phyloP scores from a whole-genome alignment of 352 stramenopile genomes.

The Phytophthora colocasiae region DNA sequence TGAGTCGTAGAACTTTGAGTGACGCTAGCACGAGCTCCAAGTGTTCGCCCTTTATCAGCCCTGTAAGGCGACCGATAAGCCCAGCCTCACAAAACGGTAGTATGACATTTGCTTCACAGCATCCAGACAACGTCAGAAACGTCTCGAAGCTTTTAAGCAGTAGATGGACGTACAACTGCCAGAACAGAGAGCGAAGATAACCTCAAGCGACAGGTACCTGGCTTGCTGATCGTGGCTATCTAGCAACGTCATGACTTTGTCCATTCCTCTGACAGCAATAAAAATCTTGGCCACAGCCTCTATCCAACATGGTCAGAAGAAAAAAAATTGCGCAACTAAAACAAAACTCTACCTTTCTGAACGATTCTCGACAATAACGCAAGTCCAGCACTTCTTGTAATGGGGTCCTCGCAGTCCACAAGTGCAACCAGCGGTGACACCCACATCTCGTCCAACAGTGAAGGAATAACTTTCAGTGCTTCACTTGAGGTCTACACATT shows the following conservation, averaged over 20 bases:
- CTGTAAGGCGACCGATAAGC: slow-evolving; percentile 46
- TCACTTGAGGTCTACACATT: slow-evolving; percentile 46
- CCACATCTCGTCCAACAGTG: slow-evolving; percentile 71
- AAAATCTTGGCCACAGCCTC: slow-evolving; percentile 58
- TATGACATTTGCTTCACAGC: slow-evolving; percentile 45
- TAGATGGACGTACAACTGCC: slow-evolving; percentile 47
- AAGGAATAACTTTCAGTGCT: slow-evolving; percentile 56
- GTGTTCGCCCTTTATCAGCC: slow-evolving; percentile 39
- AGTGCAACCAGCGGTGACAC: slow-evolving; percentile 68
- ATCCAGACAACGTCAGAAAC: slow-evolving; percentile 5
- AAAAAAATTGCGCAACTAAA: background rate
- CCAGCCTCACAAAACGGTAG: slow-evolving; percentile 50
- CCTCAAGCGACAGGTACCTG: slow-evolving; percentile 56
- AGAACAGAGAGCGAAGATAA: slow-evolving; percentile 58
- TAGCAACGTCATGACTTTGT: slow-evolving; percentile 55
- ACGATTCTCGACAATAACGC: slow-evolving; percentile 64
- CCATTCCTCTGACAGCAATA: slow-evolving; percentile 51
- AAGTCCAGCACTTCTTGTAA: slow-evolving; percentile 55
- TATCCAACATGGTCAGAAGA: slow-evolving; percentile 15
- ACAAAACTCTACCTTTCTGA: slow-evolving; percentile 37
- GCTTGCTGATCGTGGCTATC: slow-evolving; percentile 38
- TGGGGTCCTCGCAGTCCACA: slow-evolving; percentile 54
- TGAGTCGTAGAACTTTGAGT: slow-evolving; percentile 63
- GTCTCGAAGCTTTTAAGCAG: background rate
- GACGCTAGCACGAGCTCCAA: slow-evolving; percentile 49